These are phyloP conservation scores for Fusarium pseudonygamai DNA, from an alignment of 2,329 filamentous ascomycete genomes.

Conservation along the genomic window DNA sequence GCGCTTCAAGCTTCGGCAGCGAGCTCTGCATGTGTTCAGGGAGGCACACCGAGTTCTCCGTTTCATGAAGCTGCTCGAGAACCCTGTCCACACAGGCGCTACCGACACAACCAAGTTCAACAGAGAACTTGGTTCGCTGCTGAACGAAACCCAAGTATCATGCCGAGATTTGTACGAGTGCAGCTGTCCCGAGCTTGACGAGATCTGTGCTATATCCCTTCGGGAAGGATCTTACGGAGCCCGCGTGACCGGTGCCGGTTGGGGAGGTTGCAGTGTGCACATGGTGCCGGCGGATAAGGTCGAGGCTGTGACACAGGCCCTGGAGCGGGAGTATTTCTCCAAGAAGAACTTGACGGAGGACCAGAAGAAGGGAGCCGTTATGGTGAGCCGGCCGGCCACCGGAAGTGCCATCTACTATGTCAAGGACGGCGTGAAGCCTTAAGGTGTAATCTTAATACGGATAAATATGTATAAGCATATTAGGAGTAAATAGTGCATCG, in stretches of 20 bases:
- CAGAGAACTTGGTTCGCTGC: slow-evolving; percentile 76
- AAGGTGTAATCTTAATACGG: background rate
- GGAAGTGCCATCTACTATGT: slow-evolving; percentile 68
- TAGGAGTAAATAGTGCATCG: slow-evolving; percentile 1
- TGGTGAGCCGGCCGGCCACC: slow-evolving; percentile 87
- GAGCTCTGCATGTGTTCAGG: slow-evolving; percentile 88
- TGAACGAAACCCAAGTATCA: slow-evolving; percentile 90
- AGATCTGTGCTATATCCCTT: slow-evolving; percentile 82
- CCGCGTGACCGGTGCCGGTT: slow-evolving; percentile 90
- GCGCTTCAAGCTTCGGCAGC: slow-evolving; percentile 85
- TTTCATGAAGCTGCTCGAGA: slow-evolving; percentile 82
- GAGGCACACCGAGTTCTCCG: slow-evolving; percentile 87
- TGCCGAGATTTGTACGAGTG: slow-evolving; percentile 91
- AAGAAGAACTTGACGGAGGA: slow-evolving; percentile 73
- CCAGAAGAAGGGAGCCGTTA: slow-evolving; percentile 80
- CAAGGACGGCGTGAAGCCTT: slow-evolving; percentile 40
- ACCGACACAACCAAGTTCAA: slow-evolving; percentile 71
- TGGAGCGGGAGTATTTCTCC: slow-evolving; percentile 84
- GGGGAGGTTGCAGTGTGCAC: slow-evolving; percentile 97
- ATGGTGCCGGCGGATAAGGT: slow-evolving; percentile 87
- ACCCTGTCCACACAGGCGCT: slow-evolving; percentile 50
- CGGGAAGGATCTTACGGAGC: slow-evolving; percentile 84
- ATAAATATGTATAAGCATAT: slow-evolving; percentile 1
- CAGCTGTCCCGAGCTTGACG: slow-evolving; percentile 91
- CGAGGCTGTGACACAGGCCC: slow-evolving; percentile 77